These are phyloP conservation scores for Orbilia brochopaga DNA, from an alignment of 2,329 filamentous ascomycete genomes.

Conservation along the genomic window DNA sequence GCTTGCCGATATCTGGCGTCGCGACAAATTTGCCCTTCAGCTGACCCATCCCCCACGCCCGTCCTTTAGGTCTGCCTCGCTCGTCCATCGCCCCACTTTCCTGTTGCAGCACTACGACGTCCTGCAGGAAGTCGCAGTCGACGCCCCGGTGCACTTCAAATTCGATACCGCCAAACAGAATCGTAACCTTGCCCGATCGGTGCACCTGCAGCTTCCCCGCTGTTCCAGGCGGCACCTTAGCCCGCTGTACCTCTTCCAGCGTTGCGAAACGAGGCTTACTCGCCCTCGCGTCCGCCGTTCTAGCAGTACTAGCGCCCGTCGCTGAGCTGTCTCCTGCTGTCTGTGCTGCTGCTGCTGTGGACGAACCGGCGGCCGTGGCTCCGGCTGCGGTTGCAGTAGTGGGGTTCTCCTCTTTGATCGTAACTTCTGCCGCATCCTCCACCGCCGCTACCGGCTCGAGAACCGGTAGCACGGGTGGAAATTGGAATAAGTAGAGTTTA, in stretches of 20 bases:
- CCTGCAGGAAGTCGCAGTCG: slow-evolving; percentile 67
- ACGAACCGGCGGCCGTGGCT: slow-evolving; percentile 14
- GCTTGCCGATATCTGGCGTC: slow-evolving; percentile 61
- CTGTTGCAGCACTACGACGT: slow-evolving; percentile 61
- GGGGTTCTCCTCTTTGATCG: slow-evolving; percentile 29
- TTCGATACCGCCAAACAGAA: slow-evolving; percentile 69
- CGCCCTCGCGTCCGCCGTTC: slow-evolving; percentile 7
- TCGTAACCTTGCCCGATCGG: slow-evolving; percentile 66
- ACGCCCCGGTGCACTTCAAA: slow-evolving; percentile 66
- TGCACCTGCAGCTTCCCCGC: slow-evolving; percentile 69
- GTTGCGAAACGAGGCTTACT: slow-evolving; percentile 57
- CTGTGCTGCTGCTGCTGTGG: slow-evolving; percentile 19
- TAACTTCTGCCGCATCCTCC: slow-evolving; percentile 21
- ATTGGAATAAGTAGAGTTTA: slow-evolving; percentile 55
- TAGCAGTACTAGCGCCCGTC: slow-evolving; percentile 23
- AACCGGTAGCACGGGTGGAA: slow-evolving; percentile 53
- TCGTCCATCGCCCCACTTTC: slow-evolving; percentile 52
- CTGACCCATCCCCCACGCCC: slow-evolving; percentile 65
- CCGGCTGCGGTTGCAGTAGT: slow-evolving; percentile 15
- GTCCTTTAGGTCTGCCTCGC: slow-evolving; percentile 53
- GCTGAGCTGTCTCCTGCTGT: slow-evolving; percentile 18
- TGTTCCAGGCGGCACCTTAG: slow-evolving; percentile 62
- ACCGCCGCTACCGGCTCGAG: slow-evolving; percentile 36
- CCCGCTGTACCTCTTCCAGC: slow-evolving; percentile 54
- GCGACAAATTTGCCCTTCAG: slow-evolving; percentile 71